A percentile compares a stretch with the other conserved stretches of the same genome.
Evolutionary conservation across 2,329 filamentous ascomycete species (phyloP).

Genomic region (Pleomassaria siparia): DNA sequence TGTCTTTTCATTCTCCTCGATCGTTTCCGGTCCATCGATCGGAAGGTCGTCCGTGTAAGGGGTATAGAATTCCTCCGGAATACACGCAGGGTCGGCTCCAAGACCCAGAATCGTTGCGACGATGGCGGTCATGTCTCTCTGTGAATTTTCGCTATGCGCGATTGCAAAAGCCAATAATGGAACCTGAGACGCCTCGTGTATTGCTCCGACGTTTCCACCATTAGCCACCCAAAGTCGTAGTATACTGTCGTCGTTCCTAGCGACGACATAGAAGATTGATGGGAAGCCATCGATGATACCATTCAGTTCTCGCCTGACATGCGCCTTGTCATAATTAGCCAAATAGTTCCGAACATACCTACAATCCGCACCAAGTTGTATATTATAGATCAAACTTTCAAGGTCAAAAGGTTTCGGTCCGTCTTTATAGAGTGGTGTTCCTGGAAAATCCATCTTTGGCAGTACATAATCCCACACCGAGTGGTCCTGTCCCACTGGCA

Average conservation of each 20-base stretch:
- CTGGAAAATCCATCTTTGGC: no score
- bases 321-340: no score
- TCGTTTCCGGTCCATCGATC: not conserved
- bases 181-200: not conserved
- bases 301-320: no score
- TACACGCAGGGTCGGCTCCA: not conserved
- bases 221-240: not conserved
- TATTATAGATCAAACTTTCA: no score
- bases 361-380: no score
- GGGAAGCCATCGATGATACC: slow-evolving; percentile 1
- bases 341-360: no score
- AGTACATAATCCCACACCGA: no score
- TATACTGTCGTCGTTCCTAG: not conserved
- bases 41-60: not conserved
- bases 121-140: not conserved
- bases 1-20: not conserved
- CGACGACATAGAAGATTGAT: slow-evolving; percentile 5
- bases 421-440: no score
- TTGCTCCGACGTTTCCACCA: not conserved
- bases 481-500: no score
- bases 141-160: not conserved
- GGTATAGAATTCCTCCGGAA: not conserved
- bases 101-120: not conserved
- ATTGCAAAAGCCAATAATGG: slow-evolving; percentile 4
- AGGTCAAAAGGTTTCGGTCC: no score